A percentile compares a stretch with the other conserved stretches of the same genome.
Evolutionary conservation across 2,329 filamentous ascomycete genomes (phyloP).

Genomic region (Pseudogymnoascus sp.): DNA sequence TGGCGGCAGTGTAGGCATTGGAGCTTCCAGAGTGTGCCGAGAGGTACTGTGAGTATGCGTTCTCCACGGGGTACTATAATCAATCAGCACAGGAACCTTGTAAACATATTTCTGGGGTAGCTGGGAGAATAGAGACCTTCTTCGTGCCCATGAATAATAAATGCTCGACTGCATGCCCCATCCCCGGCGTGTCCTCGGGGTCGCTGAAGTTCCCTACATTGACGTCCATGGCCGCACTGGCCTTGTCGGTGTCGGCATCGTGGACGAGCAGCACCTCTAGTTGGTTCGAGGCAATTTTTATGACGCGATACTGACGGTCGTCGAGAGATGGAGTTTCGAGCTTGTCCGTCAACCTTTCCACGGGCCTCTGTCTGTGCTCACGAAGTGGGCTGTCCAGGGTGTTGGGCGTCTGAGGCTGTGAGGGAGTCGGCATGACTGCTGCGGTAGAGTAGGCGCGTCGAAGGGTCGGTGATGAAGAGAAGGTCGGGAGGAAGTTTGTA

Average conservation of each 20-base stretch:
- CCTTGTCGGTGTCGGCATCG: constrained; percentile 92
- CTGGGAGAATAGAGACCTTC: constrained; percentile 49
- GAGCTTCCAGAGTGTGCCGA: constrained; percentile 83
- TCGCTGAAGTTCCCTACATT: constrained; percentile 96
- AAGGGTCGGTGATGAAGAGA: not conserved
- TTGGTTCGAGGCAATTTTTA: constrained; percentile 73
- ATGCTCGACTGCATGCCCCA: constrained; percentile 88
- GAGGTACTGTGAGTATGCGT: constrained; percentile 91
- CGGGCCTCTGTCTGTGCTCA: constrained; percentile 26
- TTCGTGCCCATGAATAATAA: constrained; percentile 97
- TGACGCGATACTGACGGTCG: constrained; percentile 79
- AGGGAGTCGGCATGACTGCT: constrained; percentile 25
- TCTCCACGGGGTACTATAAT: constrained; percentile 75
- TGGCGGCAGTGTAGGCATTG: constrained; percentile 89
- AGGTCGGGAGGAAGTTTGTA: constrained; percentile 4
- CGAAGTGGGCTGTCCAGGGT: constrained; percentile 23
- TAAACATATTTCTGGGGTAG: not conserved
- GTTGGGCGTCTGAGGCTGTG: constrained; percentile 27
- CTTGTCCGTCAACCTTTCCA: constrained; percentile 51
- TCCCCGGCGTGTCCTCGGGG: constrained; percentile 80
- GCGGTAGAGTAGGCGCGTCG: not conserved
- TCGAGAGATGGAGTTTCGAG: constrained; percentile 81
- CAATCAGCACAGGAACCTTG: not conserved
- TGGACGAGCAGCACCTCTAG: constrained; percentile 89
- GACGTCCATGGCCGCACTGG: constrained; percentile 89